A percentile compares a stretch with the other conserved stretches of the same genome.
These are phyloP conservation scores for Williopsis jadinii DNA, from an alignment of 1,139 yeast species.

Conservation along the genomic window DNA sequence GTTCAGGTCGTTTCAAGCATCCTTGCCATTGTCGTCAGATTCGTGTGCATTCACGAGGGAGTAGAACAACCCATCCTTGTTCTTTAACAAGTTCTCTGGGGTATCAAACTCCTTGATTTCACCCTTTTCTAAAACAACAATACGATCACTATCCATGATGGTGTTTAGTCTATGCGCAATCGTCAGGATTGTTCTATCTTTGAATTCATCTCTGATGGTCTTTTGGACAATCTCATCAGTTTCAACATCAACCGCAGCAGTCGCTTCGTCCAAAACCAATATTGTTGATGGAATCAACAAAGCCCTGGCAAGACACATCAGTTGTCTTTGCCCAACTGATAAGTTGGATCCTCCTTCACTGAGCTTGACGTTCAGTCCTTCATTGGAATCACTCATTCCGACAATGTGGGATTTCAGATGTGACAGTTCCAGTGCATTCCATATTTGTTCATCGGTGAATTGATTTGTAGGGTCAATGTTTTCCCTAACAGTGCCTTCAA, in stretches of 20 bases:
- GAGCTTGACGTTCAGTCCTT: constrained; percentile 55
- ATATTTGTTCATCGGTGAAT: constrained; percentile 68
- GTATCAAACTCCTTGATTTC: constrained; percentile 81
- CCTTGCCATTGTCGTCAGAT: neutral
- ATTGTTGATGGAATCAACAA: constrained; percentile 72
- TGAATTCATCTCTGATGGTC: constrained; percentile 79
- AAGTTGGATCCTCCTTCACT: constrained; percentile 83
- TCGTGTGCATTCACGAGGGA: constrained; percentile 35
- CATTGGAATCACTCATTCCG: constrained; percentile 42
- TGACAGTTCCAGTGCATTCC: constrained; percentile 80
- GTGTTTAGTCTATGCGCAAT: constrained; percentile 95
- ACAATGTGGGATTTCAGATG: constrained; percentile 74
- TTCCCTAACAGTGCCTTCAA: constrained; percentile 83
- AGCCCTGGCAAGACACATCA: constrained; percentile 88
- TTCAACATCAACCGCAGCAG: constrained; percentile 96
- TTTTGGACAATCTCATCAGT: constrained; percentile 84
- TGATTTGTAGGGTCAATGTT: constrained; percentile 80
- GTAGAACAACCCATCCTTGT: constrained; percentile 67
- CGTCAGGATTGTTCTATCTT: constrained; percentile 83
- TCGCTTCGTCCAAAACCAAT: constrained; percentile 88
- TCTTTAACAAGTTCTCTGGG: constrained; percentile 61
- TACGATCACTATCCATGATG: constrained; percentile 83
- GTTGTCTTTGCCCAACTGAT: constrained; percentile 88
- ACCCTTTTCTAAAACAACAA: constrained; percentile 82
- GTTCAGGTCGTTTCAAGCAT: too few relatives aligned